Evolutionary conservation across 2,329 filamentous ascomycete species (phyloP).

Genomic region (Trichoderma guizhouense): DNA sequence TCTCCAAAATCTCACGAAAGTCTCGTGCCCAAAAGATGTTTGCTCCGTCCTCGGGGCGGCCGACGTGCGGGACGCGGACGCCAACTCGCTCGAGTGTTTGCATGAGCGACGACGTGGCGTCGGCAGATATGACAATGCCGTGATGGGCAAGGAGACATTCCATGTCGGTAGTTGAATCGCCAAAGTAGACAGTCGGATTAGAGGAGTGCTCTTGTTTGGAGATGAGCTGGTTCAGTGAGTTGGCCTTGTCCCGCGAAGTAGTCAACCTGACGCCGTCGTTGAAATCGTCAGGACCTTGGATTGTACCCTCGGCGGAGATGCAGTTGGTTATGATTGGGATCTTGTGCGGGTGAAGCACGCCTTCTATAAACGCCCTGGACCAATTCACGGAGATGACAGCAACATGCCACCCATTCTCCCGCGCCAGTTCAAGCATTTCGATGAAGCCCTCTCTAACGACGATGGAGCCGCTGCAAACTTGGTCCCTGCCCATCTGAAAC

Average conservation of each 20-base stretch:
- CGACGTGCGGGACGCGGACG: constrained; percentile 38
- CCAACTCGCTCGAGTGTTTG: constrained; percentile 38
- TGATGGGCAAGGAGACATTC: constrained; percentile 46
- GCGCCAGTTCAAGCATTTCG: constrained; percentile 29
- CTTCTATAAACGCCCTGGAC: constrained; percentile 47
- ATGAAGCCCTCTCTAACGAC: constrained; percentile 40
- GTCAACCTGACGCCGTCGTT: constrained; percentile 24
- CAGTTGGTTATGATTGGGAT: constrained; percentile 45
- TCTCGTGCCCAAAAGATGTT: constrained; percentile 42
- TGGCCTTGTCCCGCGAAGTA: constrained; percentile 45
- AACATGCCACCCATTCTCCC: constrained; percentile 35
- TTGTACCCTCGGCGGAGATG: constrained; percentile 35
- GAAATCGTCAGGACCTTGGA: constrained; percentile 40
- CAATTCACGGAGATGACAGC: constrained; percentile 52
- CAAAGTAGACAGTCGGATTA: constrained; percentile 43
- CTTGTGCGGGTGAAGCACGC: constrained; percentile 36
- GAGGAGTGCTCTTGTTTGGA: not conserved
- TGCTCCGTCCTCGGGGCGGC: constrained; percentile 13
- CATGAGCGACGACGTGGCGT: constrained; percentile 34
- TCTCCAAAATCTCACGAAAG: constrained; percentile 41
- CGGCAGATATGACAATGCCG: constrained; percentile 47
- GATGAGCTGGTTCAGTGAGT: constrained; percentile 27
- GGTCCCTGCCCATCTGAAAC: constrained; percentile 36
- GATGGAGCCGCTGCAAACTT: constrained; percentile 34
- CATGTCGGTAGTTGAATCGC: constrained; percentile 56